phyloP scores from a whole-genome alignment of 441 rosid genomes.

The Syzygium syzygioides region DNA sequence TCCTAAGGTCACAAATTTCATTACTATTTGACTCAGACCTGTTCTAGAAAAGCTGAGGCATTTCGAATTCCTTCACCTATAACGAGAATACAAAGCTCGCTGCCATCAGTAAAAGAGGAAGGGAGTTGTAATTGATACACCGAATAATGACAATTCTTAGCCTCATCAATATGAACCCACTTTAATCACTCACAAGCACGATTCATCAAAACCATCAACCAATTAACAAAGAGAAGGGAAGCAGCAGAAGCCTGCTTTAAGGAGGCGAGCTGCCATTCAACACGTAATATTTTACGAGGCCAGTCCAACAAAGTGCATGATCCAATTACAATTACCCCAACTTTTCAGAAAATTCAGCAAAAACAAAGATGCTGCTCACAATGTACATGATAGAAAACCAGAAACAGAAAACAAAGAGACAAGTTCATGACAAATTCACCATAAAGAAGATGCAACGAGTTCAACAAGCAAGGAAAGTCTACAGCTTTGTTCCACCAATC shows the following conservation, averaged over 20 bases:
- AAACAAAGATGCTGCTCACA: background rate
- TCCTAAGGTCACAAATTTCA: background rate
- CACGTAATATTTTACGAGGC: background rate
- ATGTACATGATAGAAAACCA: background rate
- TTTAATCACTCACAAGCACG: background rate
- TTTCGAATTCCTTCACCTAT: background rate
- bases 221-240: background rate
- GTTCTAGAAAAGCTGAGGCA: background rate
- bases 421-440: background rate
- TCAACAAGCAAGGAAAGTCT: background rate
- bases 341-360: background rate
- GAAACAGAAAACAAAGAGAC: background rate
- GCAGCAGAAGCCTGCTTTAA: background rate
- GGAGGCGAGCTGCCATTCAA: background rate
- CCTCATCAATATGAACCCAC: background rate
- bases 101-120: background rate
- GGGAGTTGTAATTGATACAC: background rate
- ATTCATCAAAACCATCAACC: background rate
- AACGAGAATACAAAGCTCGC: background rate
- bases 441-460: background rate
- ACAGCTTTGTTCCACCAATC: background rate
- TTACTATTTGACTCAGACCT: background rate
- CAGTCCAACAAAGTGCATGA: background rate
- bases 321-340: background rate
- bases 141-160: background rate